Conservation (phyloP, 495 filamentous ascomycete genomes). For the Apiosordaria backusii region DNA sequence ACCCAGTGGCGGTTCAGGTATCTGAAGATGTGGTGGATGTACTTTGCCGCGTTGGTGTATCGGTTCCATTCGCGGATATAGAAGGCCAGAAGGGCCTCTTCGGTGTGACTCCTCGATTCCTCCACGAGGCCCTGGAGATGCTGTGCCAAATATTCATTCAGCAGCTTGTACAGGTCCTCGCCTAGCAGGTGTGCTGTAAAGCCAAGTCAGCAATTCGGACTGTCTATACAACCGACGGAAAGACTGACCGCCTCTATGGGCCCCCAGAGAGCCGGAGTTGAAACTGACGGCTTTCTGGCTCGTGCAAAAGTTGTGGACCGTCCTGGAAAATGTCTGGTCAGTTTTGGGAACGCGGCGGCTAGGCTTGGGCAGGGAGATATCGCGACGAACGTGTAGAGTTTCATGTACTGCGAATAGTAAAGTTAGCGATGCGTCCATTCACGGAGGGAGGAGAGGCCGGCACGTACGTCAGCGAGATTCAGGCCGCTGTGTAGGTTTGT, state of each 20-base stretch:
- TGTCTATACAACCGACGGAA: background rate
- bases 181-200: constrained; percentile 80
- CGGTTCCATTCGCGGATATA: constrained; percentile 96
- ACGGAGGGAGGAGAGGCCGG: constrained; percentile 1
- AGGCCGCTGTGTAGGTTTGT: constrained; percentile 82
- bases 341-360: background rate
- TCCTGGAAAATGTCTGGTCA: constrained; percentile 50
- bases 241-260: constrained; percentile 74
- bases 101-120: constrained; percentile 70
- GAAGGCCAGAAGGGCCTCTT: constrained; percentile 88
- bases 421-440: constrained; percentile 14
- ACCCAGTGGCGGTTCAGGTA: constrained; percentile 99
- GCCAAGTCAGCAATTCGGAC: constrained; percentile 20
- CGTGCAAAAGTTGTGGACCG: constrained; percentile 98
- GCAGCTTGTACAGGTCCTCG: constrained; percentile 90
- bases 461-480: constrained; percentile 79
- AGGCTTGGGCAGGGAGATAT: background rate
- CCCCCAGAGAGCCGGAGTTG: constrained; percentile 36
- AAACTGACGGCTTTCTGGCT: constrained; percentile 81
- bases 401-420: constrained; percentile 67
- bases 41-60: constrained; percentile 92
- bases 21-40: constrained; percentile 93
- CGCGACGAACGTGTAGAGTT: constrained; percentile 79
- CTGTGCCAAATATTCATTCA: constrained; percentile 74
- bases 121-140: constrained; percentile 67